Conservation (phyloP, 2,329 filamentous ascomycete genomes). For the Xylaria sp. region DNA sequence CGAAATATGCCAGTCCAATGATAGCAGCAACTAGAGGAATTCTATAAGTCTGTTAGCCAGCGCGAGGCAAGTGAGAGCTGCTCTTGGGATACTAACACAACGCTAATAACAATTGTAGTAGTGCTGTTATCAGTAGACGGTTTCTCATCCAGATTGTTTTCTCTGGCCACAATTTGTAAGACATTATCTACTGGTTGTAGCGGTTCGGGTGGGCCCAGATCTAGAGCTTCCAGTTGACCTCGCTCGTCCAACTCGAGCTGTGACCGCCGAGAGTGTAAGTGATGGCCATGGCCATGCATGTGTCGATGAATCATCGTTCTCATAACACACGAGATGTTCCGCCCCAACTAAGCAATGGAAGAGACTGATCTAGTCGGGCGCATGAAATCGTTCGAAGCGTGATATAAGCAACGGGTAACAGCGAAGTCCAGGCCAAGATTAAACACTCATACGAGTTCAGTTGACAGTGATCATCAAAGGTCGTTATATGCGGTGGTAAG, state of each 20-base stretch:
- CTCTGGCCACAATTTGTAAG: constrained; percentile 39
- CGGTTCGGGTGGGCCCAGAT: constrained; percentile 17
- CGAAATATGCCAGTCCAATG: constrained; percentile 77
- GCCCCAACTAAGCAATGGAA: constrained; percentile 8
- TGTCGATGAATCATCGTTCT: constrained; percentile 41
- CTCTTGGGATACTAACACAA: constrained; percentile 69
- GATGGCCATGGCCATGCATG: constrained; percentile 44
- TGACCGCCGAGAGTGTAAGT: constrained; percentile 41
- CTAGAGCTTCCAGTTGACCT: constrained; percentile 34
- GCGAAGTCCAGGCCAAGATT: constrained; percentile 6
- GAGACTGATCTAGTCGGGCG: not conserved
- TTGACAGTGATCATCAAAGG: constrained; percentile 29
- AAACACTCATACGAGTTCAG: constrained; percentile 27
- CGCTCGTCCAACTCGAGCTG: constrained; percentile 33
- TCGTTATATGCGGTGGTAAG: constrained; percentile 30
- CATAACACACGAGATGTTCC: constrained; percentile 16
- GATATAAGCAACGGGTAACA: constrained; percentile 10
- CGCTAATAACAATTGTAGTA: constrained; percentile 75
- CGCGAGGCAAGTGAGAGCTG: not conserved
- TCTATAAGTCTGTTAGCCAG: constrained; percentile 58
- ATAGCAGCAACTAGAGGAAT: constrained; percentile 78
- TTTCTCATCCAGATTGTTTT: constrained; percentile 67
- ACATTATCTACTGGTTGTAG: constrained; percentile 31
- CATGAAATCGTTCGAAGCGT: not conserved
- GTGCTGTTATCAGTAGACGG: constrained; percentile 63